Evolutionary conservation across 73 alveolate genomes (phyloP).

Genomic region (Paramecium biaurelia): DNA sequence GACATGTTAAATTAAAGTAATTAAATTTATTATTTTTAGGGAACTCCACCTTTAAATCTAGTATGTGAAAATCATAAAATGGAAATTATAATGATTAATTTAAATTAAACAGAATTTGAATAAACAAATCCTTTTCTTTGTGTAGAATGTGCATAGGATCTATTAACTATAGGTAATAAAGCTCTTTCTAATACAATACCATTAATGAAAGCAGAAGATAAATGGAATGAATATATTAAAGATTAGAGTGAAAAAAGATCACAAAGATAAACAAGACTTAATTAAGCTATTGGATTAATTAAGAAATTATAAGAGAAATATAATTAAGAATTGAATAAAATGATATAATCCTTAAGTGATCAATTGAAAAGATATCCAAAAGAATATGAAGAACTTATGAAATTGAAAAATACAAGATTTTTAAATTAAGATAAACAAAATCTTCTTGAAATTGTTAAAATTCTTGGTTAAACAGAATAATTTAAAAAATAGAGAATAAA

Average conservation of each 20-base stretch:
- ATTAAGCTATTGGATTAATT: neutral
- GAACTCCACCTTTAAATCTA: neutral
- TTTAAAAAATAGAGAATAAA: neutral
- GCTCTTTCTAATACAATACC: neutral
- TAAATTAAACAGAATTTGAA: neutral
- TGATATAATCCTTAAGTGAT: neutral
- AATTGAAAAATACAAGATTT: neutral
- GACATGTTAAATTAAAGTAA: neutral
- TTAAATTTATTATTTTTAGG: neutral
- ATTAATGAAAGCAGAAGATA: neutral
- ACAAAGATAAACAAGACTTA: neutral
- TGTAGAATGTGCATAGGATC: neutral
- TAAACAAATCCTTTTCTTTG: neutral
- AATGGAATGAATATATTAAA: neutral
- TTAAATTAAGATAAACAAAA: neutral
- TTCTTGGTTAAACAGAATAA: neutral
- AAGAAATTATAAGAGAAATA: neutral
- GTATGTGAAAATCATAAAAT: neutral
- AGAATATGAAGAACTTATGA: neutral
- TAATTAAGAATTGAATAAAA: neutral
- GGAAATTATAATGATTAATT: neutral
- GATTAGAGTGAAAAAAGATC: neutral
- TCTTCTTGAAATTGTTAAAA: neutral
- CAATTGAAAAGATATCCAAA: neutral
- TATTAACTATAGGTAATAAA: neutral